A percentile compares a stretch with the other conserved stretches of the same genome.
Conservation (phyloP, 2,329 filamentous ascomycete species). For the Didymella lethalis region DNA sequence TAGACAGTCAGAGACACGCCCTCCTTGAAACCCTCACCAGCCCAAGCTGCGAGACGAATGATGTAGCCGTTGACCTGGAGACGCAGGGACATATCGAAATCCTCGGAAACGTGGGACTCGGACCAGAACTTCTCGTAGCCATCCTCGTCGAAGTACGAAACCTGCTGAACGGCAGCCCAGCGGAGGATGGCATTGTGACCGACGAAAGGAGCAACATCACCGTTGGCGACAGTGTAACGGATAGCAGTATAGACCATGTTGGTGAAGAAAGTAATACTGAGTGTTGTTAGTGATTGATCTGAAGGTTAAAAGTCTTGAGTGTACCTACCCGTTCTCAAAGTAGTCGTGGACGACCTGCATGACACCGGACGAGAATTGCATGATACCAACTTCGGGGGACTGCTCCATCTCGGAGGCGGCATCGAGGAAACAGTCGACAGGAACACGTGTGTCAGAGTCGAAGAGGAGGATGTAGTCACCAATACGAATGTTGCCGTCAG, state of each 20-base stretch:
- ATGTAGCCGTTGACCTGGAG: constrained; percentile 72
- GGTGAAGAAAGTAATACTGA: constrained; percentile 75
- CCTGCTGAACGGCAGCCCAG: constrained; percentile 68
- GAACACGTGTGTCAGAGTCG: constrained; percentile 81
- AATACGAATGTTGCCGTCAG: constrained; percentile 82
- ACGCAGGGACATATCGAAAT: constrained; percentile 76
- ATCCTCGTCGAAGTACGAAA: constrained; percentile 63
- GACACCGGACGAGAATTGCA: constrained; percentile 76
- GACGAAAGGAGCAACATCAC: constrained; percentile 76
- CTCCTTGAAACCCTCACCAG: constrained; percentile 73
- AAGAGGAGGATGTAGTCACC: constrained; percentile 79
- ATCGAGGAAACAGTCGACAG: constrained; percentile 76
- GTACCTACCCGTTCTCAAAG: constrained; percentile 68
- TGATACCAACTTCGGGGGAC: constrained; percentile 77
- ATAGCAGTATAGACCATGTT: constrained; percentile 77
- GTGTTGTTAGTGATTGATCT: constrained; percentile 2
- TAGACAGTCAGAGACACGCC: constrained; percentile 75
- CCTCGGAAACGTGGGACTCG: constrained; percentile 75
- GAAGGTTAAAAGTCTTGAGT: neutral
- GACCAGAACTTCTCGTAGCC: constrained; percentile 74
- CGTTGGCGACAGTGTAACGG: constrained; percentile 71
- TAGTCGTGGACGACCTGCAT: constrained; percentile 75
- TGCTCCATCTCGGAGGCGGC: constrained; percentile 81
- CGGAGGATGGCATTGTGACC: constrained; percentile 79
- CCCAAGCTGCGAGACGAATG: constrained; percentile 72